These are phyloP conservation scores for Kernera saxatilis DNA, from an alignment of 345 rosid species.

Conservation along the genomic window DNA sequence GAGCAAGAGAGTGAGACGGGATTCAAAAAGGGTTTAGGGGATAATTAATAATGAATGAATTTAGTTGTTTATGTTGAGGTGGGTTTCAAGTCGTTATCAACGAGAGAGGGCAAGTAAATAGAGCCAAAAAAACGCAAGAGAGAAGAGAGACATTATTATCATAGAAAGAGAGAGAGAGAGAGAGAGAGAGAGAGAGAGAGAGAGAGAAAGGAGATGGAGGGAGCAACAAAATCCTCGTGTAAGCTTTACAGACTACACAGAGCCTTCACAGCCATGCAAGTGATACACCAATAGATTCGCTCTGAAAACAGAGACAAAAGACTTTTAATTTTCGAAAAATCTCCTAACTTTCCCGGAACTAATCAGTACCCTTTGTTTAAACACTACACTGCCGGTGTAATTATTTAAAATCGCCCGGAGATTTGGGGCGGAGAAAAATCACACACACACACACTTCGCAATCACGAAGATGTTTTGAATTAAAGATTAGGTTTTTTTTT, in stretches of 20 bases:
- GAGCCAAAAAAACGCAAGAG: conserved; percentile 12
- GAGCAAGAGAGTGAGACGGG: not conserved
- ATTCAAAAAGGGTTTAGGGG: not conserved
- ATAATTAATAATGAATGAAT: not conserved
- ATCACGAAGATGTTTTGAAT: not conserved
- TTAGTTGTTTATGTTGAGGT: conserved; percentile 1
- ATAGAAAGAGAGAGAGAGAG: not conserved
- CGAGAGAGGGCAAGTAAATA: conserved; percentile 25
- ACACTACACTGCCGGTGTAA: not conserved
- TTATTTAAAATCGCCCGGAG: conserved; percentile 3
- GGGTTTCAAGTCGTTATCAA: conserved; percentile 30
- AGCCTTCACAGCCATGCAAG: conserved; percentile 62
- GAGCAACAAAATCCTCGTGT: conserved; percentile 54
- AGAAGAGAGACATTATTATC: too few species aligned
- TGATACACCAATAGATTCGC: conserved; percentile 24
- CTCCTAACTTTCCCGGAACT: not conserved
- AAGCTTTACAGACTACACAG: conserved; percentile 45
- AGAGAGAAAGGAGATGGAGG: conserved; percentile 23
- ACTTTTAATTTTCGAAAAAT: conserved; percentile 9
- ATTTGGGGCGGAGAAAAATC: conserved; percentile 6
- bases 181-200: conserved; percentile 1
- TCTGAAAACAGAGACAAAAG: conserved; percentile 21
- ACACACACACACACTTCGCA: conserved; percentile 12
- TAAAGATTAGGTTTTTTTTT: not conserved
- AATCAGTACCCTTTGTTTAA: not conserved